These are phyloP conservation scores for Cyanidium caldarium DNA, from an alignment of 23 red algal species.

Conservation along the genomic window DNA sequence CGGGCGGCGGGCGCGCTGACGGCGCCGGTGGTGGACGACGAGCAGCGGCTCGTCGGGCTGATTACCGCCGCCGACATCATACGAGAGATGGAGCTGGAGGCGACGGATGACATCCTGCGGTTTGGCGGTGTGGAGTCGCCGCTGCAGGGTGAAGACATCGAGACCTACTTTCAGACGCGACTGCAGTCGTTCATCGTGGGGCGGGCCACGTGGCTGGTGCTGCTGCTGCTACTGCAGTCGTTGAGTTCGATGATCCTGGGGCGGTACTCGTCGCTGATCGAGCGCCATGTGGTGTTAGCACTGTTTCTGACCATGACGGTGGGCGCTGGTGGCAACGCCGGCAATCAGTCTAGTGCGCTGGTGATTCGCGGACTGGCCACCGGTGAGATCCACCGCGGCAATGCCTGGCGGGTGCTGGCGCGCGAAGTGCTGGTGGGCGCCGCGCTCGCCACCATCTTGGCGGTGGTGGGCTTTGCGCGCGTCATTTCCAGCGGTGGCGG, in stretches of 20 bases:
- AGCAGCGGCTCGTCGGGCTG: conserved; percentile 7
- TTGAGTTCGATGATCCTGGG: conserved; percentile 20
- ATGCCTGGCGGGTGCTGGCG: conserved; percentile 9
- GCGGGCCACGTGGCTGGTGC: conserved; percentile 17
- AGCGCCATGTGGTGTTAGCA: conserved; percentile 26
- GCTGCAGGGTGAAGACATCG: background rate
- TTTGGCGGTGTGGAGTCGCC: conserved; percentile 18
- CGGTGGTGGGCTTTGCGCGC: conserved; percentile 6
- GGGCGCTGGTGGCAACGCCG: conserved; percentile 34
- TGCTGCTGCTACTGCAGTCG: conserved; percentile 26
- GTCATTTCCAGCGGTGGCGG: background rate
- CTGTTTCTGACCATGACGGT: conserved; percentile 30
- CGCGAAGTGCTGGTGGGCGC: conserved; percentile 12
- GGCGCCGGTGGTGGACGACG: conserved; percentile 27
- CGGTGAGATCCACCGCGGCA: conserved; percentile 16
- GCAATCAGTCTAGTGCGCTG: conserved; percentile 24
- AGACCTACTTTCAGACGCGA: conserved; percentile 21
- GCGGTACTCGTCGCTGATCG: conserved; percentile 16
- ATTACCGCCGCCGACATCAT: conserved; percentile 26
- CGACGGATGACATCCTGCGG: conserved; percentile 20
- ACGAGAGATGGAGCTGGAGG: conserved; percentile 36
- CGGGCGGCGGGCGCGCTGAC: background rate
- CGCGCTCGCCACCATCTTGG: background rate
- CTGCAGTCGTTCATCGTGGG: background rate
- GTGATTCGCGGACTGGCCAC: conserved; percentile 23